phyloP scores from a whole-genome alignment of 495 filamentous ascomycete species.

The Aspergillus coremiiformis region DNA sequence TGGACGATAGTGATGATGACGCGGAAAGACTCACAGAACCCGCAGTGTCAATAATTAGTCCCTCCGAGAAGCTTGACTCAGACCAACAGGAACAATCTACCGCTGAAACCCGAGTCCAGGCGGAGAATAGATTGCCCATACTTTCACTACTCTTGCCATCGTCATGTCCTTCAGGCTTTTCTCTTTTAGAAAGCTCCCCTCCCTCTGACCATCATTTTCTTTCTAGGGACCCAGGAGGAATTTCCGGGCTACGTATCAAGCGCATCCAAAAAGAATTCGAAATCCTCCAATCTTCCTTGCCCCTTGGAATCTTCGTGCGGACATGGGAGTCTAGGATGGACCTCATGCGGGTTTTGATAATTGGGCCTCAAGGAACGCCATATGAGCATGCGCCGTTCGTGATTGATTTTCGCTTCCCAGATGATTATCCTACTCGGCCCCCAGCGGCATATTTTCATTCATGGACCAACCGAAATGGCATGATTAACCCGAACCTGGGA shows the following conservation, averaged over 20 bases:
- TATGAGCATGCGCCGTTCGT: conserved; percentile 57
- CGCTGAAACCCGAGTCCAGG: neutral
- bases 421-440: conserved; percentile 40
- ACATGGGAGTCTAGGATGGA: conserved; percentile 54
- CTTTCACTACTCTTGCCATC: conserved; percentile 17
- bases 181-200: conserved; percentile 35
- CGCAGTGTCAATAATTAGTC: conserved; percentile 8
- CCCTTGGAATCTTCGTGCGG: conserved; percentile 48
- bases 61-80: neutral
- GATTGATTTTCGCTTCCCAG: conserved; percentile 46
- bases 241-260: conserved; percentile 26
- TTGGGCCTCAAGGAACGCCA: conserved; percentile 52
- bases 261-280: conserved; percentile 49
- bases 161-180: conserved; percentile 30
- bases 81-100: neutral
- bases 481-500: conserved; percentile 57
- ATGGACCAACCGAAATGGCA: conserved; percentile 45
- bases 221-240: conserved; percentile 3
- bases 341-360: conserved; percentile 49
- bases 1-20: conserved; percentile 1
- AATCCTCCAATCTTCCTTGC: conserved; percentile 49
- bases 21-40: conserved; percentile 9
- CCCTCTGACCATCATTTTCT: conserved; percentile 46
- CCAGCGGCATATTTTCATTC: conserved; percentile 50
- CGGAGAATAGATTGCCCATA: neutral